phyloP scores from a whole-genome alignment of 441 rosid species.

The Hura crepitans region DNA sequence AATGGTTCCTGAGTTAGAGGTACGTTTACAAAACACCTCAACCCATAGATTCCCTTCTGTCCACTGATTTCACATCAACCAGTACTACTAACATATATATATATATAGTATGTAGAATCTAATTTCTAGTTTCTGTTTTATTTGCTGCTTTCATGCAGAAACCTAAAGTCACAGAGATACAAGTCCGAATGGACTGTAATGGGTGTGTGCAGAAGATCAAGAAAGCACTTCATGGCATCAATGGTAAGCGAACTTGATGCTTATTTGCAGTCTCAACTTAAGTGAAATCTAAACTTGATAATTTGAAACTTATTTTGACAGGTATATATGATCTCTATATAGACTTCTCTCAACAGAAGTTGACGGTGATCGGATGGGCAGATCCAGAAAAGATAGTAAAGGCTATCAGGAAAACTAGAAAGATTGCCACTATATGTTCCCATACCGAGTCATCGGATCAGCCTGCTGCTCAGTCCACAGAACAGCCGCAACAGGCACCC shows the following conservation, averaged over 20 bases:
- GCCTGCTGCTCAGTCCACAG: constrained; percentile 37
- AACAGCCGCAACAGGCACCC: constrained; percentile 30
- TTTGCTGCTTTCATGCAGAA: constrained; percentile 33
- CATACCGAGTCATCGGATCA: constrained; percentile 38
- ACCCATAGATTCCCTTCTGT: neutral
- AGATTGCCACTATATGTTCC: constrained; percentile 56
- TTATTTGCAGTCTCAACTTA: neutral
- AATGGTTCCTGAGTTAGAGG: constrained; percentile 55
- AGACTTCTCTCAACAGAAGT: constrained; percentile 59
- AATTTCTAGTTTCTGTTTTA: neutral
- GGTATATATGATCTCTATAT: constrained; percentile 58
- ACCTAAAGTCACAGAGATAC: constrained; percentile 56
- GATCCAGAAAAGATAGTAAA: constrained; percentile 62
- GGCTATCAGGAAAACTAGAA: constrained; percentile 62
- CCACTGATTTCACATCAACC: neutral
- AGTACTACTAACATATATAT: neutral
- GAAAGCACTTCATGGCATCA: constrained; percentile 57
- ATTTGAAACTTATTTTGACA: constrained; percentile 22
- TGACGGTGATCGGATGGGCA: constrained; percentile 65
- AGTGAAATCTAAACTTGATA: neutral
- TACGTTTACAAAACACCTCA: constrained; percentile 16
- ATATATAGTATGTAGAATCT: neutral
- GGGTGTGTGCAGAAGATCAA: constrained; percentile 80
- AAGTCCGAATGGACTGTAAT: constrained; percentile 75
- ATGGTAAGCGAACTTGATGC: constrained; percentile 35